Evolutionary conservation across 805 yeast species (phyloP).

Genomic region (Zygoascus flipseniorum): DNA sequence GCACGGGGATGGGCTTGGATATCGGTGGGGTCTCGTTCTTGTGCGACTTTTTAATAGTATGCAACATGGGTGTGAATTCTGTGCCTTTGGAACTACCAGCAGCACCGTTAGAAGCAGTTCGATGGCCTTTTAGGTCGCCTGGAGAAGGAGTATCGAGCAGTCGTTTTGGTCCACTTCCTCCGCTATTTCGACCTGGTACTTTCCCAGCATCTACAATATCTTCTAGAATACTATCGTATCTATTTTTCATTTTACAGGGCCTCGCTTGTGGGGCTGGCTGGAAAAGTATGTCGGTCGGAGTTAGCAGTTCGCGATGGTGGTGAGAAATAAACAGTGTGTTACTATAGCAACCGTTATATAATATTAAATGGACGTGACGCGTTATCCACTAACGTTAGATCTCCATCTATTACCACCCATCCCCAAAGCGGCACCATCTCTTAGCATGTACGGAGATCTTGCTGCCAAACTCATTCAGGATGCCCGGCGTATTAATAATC

Average conservation of each 20-base stretch:
- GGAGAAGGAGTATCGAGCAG: slow-evolving; percentile 3
- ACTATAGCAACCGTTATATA: neutral
- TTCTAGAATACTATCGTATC: neutral
- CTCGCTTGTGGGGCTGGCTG: no score
- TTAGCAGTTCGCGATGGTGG: neutral
- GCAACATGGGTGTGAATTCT: slow-evolving; percentile 14
- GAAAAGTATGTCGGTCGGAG: no score
- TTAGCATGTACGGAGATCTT: slow-evolving; percentile 75
- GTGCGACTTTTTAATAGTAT: slow-evolving; percentile 9
- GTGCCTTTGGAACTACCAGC: slow-evolving; percentile 1
- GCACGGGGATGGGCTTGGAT: neutral
- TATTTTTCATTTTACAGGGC: neutral
- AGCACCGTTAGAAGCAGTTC: neutral
- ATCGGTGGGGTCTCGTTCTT: neutral
- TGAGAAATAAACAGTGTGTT: neutral
- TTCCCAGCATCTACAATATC: neutral
- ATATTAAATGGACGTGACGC: neutral
- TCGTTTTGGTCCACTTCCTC: neutral
- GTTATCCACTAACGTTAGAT: neutral
- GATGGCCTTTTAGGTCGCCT: neutral
- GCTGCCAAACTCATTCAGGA: slow-evolving; percentile 80
- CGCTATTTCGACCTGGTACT: neutral
- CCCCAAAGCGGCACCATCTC: no score
- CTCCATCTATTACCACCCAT: neutral
- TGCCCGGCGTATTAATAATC: slow-evolving; percentile 65